These are phyloP conservation scores for Ophiostoma sp. DNA, from an alignment of 2,329 filamentous ascomycete genomes.

Conservation along the genomic window DNA sequence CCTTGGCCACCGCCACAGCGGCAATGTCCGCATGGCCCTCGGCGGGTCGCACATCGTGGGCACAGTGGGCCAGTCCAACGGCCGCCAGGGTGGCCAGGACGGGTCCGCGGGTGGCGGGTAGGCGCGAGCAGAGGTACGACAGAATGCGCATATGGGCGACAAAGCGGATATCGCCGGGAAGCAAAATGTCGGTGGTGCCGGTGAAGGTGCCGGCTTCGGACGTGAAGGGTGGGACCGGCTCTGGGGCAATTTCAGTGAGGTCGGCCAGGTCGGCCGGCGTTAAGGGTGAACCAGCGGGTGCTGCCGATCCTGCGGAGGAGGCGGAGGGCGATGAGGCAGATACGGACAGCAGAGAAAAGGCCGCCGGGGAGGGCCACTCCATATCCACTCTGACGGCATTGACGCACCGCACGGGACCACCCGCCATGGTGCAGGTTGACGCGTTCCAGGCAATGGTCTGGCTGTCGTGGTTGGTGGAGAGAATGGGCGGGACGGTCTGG, in stretches of 20 bases:
- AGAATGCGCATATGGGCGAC: slow-evolving; percentile 32
- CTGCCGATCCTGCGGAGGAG: background rate
- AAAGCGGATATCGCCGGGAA: slow-evolving; percentile 32
- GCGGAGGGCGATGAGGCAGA: background rate
- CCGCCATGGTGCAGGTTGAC: slow-evolving; percentile 23
- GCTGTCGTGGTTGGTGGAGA: background rate
- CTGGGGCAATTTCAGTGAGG: background rate
- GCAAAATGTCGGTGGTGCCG: slow-evolving; percentile 20
- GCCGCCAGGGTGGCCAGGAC: slow-evolving; percentile 31
- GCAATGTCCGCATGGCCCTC: slow-evolving; percentile 31
- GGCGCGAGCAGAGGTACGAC: slow-evolving; percentile 27
- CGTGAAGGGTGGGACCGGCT: background rate
- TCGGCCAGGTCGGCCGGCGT: background rate
- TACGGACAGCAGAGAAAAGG: background rate
- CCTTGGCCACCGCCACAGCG: slow-evolving; percentile 26
- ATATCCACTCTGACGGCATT: background rate
- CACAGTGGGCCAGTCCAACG: slow-evolving; percentile 31
- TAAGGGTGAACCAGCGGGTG: background rate
- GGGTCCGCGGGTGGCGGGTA: slow-evolving; percentile 27
- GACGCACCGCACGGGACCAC: slow-evolving; percentile 22
- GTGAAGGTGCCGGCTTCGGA: background rate
- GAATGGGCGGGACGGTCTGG: slow-evolving; percentile 23
- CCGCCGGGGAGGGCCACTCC: background rate
- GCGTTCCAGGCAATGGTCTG: slow-evolving; percentile 28
- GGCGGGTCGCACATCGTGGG: slow-evolving; percentile 31